Evolutionary conservation across 768 basidiomycete species (phyloP).

Genomic region (Astraeus odoratus): DNA sequence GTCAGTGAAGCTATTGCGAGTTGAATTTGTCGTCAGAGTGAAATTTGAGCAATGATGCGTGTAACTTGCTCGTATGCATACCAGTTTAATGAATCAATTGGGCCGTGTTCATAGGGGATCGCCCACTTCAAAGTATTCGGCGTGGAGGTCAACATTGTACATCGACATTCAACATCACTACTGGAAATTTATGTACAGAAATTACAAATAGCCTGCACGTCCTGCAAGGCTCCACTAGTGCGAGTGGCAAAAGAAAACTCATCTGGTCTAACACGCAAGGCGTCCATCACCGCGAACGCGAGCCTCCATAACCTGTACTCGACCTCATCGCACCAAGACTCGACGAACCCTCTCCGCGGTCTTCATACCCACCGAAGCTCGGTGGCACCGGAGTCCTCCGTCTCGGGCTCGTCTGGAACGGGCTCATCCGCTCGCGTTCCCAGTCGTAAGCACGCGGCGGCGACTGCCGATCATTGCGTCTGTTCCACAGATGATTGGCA

Average conservation of each 20-base stretch:
- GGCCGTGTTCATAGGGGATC: no score
- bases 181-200: not conserved
- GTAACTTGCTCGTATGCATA: not conserved
- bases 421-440: slow-evolving; percentile 39
- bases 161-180: not conserved
- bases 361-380: slow-evolving; percentile 27
- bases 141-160: not conserved
- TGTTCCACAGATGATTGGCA: slow-evolving; percentile 51
- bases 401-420: slow-evolving; percentile 20
- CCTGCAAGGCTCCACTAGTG: not conserved
- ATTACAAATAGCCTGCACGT: not conserved
- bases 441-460: slow-evolving; percentile 43
- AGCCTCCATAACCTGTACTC: slow-evolving; percentile 78
- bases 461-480: slow-evolving; percentile 17
- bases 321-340: slow-evolving; percentile 64
- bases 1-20: not conserved
- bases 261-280: no score
- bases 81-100: no score
- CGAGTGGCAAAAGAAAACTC: no score
- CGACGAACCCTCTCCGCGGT: slow-evolving; percentile 65
- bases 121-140: no score
- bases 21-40: slow-evolving; percentile 2
- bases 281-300: slow-evolving; percentile 51
- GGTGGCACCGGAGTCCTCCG: slow-evolving; percentile 17
- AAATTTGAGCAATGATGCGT: not conserved